Percentiles rank a stretch among this genome's conserved stretches.
phyloP scores from a whole-genome alignment of 306 rosid species.

The Cicer bijugum region DNA sequence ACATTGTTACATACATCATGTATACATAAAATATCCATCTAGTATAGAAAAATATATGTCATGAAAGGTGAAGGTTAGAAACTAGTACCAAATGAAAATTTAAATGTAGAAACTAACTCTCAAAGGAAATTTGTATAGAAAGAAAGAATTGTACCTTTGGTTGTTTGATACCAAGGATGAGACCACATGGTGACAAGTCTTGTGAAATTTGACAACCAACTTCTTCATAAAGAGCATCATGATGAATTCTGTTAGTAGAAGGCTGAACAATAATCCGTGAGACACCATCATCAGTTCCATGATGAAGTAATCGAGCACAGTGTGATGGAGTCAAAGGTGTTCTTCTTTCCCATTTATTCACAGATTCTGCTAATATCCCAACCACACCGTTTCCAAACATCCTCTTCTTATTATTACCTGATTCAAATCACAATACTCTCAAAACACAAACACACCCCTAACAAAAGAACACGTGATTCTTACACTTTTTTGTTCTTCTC shows the following conservation, averaged over 20 bases:
- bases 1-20: neutral
- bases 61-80: too few species aligned
- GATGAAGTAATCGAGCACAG: constrained; percentile 81
- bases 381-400: constrained; percentile 94
- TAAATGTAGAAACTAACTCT: too few species aligned
- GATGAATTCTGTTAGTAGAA: constrained; percentile 80
- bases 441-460: neutral
- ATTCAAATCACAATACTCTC: neutral
- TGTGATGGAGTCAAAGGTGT: constrained; percentile 85
- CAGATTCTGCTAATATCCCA: constrained; percentile 81
- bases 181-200: constrained; percentile 84
- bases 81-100: too few species aligned
- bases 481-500: too few species aligned
- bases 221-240: constrained; percentile 75
- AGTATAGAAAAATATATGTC: neutral
- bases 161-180: constrained; percentile 85
- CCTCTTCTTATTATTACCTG: neutral
- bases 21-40: neutral
- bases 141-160: constrained; percentile 57
- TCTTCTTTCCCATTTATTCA: constrained; percentile 95
- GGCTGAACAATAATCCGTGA: constrained; percentile 83
- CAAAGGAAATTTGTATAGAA: too few species aligned
- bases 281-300: constrained; percentile 59
- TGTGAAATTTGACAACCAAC: constrained; percentile 90
- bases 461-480: too few species aligned